Conservation (phyloP, 202 grass and related monocot genomes). For the Zizania palustris region DNA sequence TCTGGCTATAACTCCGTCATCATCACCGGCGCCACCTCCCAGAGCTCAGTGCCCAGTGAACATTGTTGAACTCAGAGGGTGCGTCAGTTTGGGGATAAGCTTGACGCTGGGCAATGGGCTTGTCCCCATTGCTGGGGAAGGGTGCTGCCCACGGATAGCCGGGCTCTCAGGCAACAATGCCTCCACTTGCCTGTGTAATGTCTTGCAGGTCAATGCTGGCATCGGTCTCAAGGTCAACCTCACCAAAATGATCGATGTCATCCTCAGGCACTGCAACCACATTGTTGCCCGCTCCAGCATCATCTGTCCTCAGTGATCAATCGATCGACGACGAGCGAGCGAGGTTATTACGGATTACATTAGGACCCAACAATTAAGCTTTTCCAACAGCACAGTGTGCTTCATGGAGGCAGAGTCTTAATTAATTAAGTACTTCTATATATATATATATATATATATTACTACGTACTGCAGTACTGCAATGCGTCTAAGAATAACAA, state of each 20-base stretch:
- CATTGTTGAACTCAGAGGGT: accelerated
- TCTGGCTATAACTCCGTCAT: too few relatives aligned
- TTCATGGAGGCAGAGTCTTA: not conserved
- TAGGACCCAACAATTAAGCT: too few relatives aligned
- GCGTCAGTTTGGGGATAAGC: not conserved
- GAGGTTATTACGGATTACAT: too few relatives aligned
- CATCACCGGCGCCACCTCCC: not conserved
- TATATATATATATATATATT: too few relatives aligned
- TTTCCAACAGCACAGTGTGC: not conserved
- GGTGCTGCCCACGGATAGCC: not conserved
- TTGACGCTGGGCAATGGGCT: too few relatives aligned
- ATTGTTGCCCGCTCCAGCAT: too few relatives aligned
- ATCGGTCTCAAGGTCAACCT: too few relatives aligned
- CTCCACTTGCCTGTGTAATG: not conserved
- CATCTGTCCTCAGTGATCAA: too few relatives aligned
- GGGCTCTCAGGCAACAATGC: not conserved
- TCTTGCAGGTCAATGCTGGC: not conserved
- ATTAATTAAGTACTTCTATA: not conserved
- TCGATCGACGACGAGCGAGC: too few relatives aligned
- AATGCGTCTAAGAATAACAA: not conserved
- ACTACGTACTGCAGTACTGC: too few relatives aligned
- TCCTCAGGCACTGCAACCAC: too few relatives aligned
- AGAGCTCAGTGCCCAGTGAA: not conserved
- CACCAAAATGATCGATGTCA: too few relatives aligned
- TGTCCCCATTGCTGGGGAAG: not conserved